Evolutionary conservation across 768 basidiomycete genomes (phyloP), one percentile per base, ranked within the genome.

Genomic region (Dentipellis sp.): DNA sequence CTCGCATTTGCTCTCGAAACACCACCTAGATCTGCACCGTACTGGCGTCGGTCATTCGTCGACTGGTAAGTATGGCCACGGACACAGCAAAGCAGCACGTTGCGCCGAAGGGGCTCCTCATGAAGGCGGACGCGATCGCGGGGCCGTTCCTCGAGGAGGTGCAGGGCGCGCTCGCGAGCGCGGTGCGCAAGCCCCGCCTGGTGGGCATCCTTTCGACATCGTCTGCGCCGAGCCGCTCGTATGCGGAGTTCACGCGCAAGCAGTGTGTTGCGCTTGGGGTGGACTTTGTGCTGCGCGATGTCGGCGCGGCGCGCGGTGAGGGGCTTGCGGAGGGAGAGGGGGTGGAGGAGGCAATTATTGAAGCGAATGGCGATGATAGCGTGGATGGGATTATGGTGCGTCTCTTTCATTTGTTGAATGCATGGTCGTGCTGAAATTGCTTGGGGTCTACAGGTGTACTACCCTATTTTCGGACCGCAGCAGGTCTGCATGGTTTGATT

Each of bases 321-420:
- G 76, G 78, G 21, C 72, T 81, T 6, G 80, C 75, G 0, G 88
- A 90, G 47, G 91, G 91, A 0, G 91, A 94, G 34, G 94, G 91
- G 10, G 93, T 94, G 8, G 97, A 99, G 69, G 91, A 95, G 68
- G 94, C 53, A 0, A 53, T 53, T 22, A 46, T 39, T 36, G 51
- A 93, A 65, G 93, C 94, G 8, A 99, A 99, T 66, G 88, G 88
- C 59, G 94, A 98, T 65, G 73, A 75, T 12, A 76, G 74, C 55
- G 82, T 95, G 10, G 83, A 95, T 70, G 95, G 95, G 9, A 93
- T 99, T 66, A 97, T 98, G 94, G 97, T 94, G 62, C 58, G 21
- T 55, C 52, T 54, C 34, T 57, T 11, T 61, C 9, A 52, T 9
- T 2, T 17, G 34, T 42, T 10, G 4, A n/a, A 14, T 34, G 19